phyloP scores from a whole-genome alignment of 495 filamentous ascomycete genomes.

The Cercophora newfieldiana region DNA sequence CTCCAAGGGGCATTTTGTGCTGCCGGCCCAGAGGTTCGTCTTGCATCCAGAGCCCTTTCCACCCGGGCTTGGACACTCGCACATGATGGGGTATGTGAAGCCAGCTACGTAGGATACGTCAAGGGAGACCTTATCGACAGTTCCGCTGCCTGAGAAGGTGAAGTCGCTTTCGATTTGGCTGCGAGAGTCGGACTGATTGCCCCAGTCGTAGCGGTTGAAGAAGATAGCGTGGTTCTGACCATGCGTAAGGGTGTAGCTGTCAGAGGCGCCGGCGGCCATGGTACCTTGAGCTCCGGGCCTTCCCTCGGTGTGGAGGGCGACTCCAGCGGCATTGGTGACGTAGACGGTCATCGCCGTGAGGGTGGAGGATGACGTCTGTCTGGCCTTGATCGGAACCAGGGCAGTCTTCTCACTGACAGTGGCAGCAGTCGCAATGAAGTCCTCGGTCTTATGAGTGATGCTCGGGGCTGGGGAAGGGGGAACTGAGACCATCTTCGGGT shows the following conservation, averaged over 20 bases:
- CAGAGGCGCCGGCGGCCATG: not conserved
- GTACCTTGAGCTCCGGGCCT: not conserved
- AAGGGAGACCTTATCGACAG: not conserved
- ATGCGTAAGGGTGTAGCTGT: no score
- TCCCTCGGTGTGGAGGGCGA: not conserved
- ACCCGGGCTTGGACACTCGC: not conserved
- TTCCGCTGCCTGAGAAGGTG: not conserved
- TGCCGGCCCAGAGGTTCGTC: not conserved
- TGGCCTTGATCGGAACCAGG: no score
- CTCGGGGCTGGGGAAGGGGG: no score
- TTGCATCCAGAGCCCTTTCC: not conserved
- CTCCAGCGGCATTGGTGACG: not conserved
- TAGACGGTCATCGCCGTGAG: not conserved
- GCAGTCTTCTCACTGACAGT: no score
- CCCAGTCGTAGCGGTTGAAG: not conserved
- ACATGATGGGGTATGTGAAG: not conserved
- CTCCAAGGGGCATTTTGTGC: not conserved
- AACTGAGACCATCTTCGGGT: not conserved
- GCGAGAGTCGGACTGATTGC: not conserved
- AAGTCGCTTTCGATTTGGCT: not conserved
- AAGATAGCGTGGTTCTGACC: not conserved
- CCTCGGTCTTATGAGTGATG: no score
- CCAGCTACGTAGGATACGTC: not conserved
- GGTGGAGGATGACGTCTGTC: not conserved
- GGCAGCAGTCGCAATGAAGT: no score